Base-by-base conservation (phyloP, 306 rosid species). In the Rosa persica region DNA sequence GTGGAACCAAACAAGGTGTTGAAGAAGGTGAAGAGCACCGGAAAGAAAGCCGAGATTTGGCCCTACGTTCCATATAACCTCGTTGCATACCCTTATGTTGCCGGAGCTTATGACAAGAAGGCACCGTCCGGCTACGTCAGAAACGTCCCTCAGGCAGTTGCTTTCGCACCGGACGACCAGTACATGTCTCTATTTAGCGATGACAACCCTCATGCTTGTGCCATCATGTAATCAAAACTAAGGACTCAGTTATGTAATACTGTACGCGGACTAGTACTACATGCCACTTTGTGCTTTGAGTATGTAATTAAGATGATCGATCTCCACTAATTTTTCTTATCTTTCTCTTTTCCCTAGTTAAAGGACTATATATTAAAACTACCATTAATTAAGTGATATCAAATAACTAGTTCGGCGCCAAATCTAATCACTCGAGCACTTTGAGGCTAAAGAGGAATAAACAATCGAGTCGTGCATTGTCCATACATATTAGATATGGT, bases 1-100 rank as follows among this genome's bases (percentile, higher is more conserved):
- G 98, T 91, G 83, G 97, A 94, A 13, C 77, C 97, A 79, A 89
- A 86, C 79, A 94, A 87, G 90, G 98, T 94, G 13, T 83, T 94
- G 27, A 92, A 89, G 80, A 94, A 49, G 61, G 95, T 94, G 64
- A 64, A 78, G 81, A 87, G 96, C 81, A 94, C 98, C 2, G 98
- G 98, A 46, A 94, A 94, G 57, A 89, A 38, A 68, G 98, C 98
- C 0, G 93, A 94, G 88, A 83, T 94, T 72, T 94, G 98, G 98
- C 97, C 98, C 1, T 94, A 92, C 44, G 83, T 94, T n/a, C 89
- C 92, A 19, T 90, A 89, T 76, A 90, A 90, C 82, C 76, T 90
- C 81, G 98, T 92, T 54, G 95, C 98, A 15, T 92, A 92, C 76
- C 98, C 97, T 2, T 94, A 92, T 58, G 90, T 81, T 20, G 82